Percentiles rank a stretch among this genome's conserved stretches.
These are phyloP conservation scores for Ophiostoma piceae DNA, from an alignment of 2,329 filamentous ascomycete genomes.

Conservation along the genomic window DNA sequence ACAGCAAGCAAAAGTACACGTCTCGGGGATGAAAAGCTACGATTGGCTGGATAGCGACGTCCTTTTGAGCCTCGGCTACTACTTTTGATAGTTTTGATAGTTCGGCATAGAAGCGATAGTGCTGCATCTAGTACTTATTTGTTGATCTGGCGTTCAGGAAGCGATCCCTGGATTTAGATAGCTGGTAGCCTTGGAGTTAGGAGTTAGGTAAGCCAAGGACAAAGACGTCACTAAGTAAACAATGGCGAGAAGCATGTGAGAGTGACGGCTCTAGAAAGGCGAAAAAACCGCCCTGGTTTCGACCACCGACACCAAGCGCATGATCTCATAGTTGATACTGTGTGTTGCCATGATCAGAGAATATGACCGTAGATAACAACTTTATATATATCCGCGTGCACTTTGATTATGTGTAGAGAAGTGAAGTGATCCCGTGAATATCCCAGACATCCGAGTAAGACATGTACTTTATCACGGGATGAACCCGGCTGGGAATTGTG, in stretches of 20 bases:
- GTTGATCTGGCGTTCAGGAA: neutral
- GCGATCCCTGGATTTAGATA: neutral
- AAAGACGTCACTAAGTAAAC: neutral
- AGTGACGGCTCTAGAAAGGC: too few species aligned
- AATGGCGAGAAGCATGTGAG: too few species aligned
- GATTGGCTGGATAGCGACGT: constrained; percentile 4
- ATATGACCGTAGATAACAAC: too few species aligned
- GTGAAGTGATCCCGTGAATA: neutral
- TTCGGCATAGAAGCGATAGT: neutral
- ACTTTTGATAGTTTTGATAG: neutral
- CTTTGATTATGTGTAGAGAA: neutral
- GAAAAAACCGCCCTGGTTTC: too few species aligned
- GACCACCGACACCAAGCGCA: neutral
- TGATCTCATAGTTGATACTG: neutral
- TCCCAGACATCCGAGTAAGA: neutral
- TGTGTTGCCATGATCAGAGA: too few species aligned
- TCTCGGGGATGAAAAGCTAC: neutral
- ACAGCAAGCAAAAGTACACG: neutral
- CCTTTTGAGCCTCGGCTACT: neutral
- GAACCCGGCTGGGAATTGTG: neutral
- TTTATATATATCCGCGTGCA: neutral
- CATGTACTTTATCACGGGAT: neutral
- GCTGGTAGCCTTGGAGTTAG: too few species aligned
- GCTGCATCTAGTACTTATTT: neutral
- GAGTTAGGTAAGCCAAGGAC: neutral